Evolutionary conservation across 768 basidiomycete species (phyloP).

Genomic region (Suillus luteus): DNA sequence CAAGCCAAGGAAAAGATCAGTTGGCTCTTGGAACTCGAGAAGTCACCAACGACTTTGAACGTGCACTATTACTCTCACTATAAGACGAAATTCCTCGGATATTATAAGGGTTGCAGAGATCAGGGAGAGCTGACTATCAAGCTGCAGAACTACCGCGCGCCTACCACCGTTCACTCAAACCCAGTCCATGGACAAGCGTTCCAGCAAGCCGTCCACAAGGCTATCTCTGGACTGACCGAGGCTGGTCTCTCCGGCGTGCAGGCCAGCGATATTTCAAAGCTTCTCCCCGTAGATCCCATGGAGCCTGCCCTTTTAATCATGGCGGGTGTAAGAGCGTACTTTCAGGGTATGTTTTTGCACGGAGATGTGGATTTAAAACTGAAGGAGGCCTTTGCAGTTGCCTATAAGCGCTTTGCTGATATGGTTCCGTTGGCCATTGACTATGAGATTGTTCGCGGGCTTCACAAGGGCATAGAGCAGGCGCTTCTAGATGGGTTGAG

Average conservation of each 20-base stretch:
- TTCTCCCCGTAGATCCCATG: constrained; percentile 52
- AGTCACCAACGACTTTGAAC: constrained; percentile 53
- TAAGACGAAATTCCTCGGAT: constrained; percentile 47
- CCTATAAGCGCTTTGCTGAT: constrained; percentile 49
- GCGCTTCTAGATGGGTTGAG: constrained; percentile 51
- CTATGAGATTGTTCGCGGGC: constrained; percentile 43
- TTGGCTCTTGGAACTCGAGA: constrained; percentile 54
- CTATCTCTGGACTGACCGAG: constrained; percentile 20
- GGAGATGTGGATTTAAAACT: neutral
- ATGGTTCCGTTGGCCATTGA: constrained; percentile 46
- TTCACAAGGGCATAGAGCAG: constrained; percentile 47
- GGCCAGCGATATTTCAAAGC: constrained; percentile 46
- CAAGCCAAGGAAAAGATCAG: constrained; percentile 42
- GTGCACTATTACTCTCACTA: constrained; percentile 52
- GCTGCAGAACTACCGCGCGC: constrained; percentile 15
- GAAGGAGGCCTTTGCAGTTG: constrained; percentile 35
- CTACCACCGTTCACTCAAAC: neutral
- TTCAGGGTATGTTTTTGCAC: constrained; percentile 57
- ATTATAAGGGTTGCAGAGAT: constrained; percentile 43
- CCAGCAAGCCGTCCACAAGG: constrained; percentile 32
- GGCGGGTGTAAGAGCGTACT: constrained; percentile 73
- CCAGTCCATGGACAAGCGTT: neutral
- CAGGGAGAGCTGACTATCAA: constrained; percentile 13
- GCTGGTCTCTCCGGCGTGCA: constrained; percentile 33
- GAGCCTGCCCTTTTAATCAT: constrained; percentile 64